A percentile compares a stretch with the other conserved stretches of the same genome.
These are phyloP conservation scores for Eleusine indica DNA, from an alignment of 176 grass and related monocot genomes.

Conservation along the genomic window DNA sequence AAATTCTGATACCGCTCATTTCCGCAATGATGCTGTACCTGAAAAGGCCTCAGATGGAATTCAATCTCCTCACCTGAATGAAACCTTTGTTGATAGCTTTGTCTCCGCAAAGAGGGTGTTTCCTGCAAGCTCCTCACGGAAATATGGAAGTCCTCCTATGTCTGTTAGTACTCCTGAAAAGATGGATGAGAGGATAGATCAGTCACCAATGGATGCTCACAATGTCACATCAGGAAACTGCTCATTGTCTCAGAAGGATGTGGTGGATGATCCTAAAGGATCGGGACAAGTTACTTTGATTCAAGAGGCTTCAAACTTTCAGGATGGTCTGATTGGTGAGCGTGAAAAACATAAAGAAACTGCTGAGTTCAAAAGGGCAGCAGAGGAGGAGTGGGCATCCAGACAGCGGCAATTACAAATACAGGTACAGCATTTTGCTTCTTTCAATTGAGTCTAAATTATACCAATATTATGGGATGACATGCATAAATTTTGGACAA, in stretches of 20 bases:
- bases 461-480: background rate
- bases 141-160: conserved; percentile 32
- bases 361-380: conserved; percentile 67
- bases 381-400: conserved; percentile 85
- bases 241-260: conserved; percentile 21
- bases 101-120: conserved; percentile 39
- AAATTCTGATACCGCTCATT: conserved; percentile 15
- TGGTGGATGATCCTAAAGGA: conserved; percentile 25
- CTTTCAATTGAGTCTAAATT: conserved; percentile 19
- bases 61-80: conserved; percentile 20
- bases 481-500: conserved; percentile 16
- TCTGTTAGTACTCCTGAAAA: conserved; percentile 52
- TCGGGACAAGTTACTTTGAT: background rate
- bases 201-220: conserved; percentile 10
- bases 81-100: conserved; percentile 7
- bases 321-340: conserved; percentile 44
- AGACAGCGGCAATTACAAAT: conserved; percentile 72
- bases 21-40: background rate
- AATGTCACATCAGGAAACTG: background rate
- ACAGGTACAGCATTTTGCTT: conserved; percentile 56
- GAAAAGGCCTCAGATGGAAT: conserved; percentile 27
- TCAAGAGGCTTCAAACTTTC: conserved; percentile 16
- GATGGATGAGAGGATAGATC: conserved; percentile 43
- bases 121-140: conserved; percentile 29
- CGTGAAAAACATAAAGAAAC: conserved; percentile 96